Conservation (phyloP, 257 asterid genomes). For the Ilex aquifolium region DNA sequence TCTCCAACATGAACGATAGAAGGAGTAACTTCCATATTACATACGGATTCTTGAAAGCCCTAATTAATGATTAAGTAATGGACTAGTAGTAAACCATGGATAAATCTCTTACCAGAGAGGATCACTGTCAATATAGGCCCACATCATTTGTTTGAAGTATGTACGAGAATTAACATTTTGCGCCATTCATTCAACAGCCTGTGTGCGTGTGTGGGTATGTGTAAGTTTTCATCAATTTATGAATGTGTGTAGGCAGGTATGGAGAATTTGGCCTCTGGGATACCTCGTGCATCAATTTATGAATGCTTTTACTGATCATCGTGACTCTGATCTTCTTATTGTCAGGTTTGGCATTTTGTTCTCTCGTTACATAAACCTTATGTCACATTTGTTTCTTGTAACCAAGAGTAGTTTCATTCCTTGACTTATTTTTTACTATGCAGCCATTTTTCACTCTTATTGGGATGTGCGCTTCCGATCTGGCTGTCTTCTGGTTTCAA, state of each 20-base stretch:
- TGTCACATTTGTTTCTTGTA: conserved; percentile 12
- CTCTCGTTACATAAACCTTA: background rate
- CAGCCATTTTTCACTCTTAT: conserved; percentile 90
- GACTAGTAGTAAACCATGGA: no score
- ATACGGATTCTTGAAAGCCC: no score
- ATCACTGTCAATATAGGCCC: no score
- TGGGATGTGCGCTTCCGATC: conserved; percentile 96
- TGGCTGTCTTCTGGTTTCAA: conserved; percentile 81
- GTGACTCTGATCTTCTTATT: conserved; percentile 94
- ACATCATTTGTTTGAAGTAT: no score
- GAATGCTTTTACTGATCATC: conserved; percentile 98
- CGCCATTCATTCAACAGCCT: no score
- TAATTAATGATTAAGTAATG: no score
- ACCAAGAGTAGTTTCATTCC: conserved; percentile 10
- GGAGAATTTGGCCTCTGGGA: conserved; percentile 97
- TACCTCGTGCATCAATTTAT: conserved; percentile 80
- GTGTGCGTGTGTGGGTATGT: background rate
- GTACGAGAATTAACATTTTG: no score
- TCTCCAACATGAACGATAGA: no score
- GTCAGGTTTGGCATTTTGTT: conserved; percentile 54
- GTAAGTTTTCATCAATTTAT: conserved; percentile 7
- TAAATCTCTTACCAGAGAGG: no score
- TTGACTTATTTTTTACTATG: conserved; percentile 12
- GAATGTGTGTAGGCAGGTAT: conserved; percentile 45
- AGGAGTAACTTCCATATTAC: no score